phyloP scores from a whole-genome alignment of 176 grass and related monocot species.

The Eremochloa ophiuroides region DNA sequence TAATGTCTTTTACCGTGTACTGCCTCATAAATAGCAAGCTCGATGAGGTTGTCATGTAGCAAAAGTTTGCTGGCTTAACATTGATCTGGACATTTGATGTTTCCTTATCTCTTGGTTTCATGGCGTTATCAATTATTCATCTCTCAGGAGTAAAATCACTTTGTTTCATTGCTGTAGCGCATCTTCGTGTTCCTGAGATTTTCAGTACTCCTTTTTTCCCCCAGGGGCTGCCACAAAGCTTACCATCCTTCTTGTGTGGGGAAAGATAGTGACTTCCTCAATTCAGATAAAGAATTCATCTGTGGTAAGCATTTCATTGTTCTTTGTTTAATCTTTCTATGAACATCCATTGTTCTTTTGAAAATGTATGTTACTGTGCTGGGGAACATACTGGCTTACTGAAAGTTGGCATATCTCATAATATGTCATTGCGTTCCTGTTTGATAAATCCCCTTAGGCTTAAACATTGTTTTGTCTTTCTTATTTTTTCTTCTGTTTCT shows the following conservation, averaged over 20 bases:
- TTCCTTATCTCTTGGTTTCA: not conserved
- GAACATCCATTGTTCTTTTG: not conserved
- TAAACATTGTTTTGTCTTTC: not conserved
- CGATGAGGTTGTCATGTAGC: not conserved
- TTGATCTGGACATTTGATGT: not conserved
- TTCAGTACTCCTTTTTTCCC: conserved; percentile 11
- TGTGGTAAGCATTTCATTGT: conserved; percentile 59
- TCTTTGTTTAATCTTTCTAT: conserved; percentile 10
- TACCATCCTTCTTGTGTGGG: conserved; percentile 69
- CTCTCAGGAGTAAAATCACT: not conserved
- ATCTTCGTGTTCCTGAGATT: not conserved
- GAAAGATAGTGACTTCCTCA: conserved; percentile 60
- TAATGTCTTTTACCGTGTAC: not conserved
- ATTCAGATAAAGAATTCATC: conserved; percentile 59
- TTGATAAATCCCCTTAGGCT: not conserved
- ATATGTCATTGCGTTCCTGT: not conserved
- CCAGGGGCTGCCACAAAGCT: conserved; percentile 87
- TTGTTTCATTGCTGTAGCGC: not conserved
- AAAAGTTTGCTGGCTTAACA: not conserved
- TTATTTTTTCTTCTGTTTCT: not conserved
- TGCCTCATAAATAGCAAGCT: not conserved
- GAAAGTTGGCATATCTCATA: not conserved
- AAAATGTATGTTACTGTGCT: not conserved
- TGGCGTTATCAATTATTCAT: not conserved
- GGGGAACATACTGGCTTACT: not conserved